A percentile compares a stretch with the other conserved stretches of the same genome.
phyloP scores from a whole-genome alignment of 2,329 filamentous ascomycete species.

The Hypomyces perniciosus region DNA sequence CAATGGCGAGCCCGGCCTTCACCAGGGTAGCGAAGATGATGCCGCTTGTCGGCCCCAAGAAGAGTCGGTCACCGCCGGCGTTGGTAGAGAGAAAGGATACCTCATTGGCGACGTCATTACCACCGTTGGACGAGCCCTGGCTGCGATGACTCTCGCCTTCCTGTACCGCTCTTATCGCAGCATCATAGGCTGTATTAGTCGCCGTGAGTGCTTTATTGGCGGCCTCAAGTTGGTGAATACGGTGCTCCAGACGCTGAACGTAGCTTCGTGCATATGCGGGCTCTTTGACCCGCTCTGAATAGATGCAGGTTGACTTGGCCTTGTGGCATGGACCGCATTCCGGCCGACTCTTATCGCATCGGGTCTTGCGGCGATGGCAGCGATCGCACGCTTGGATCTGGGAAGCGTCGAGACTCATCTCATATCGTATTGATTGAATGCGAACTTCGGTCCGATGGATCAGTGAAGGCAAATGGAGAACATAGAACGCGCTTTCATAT shows the following conservation, averaged over 20 bases:
- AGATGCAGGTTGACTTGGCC: slow-evolving; percentile 28
- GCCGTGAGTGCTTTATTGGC: slow-evolving; percentile 22
- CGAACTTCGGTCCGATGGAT: too few species aligned
- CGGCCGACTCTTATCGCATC: slow-evolving; percentile 34
- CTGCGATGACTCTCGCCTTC: neutral
- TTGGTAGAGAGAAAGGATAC: slow-evolving; percentile 37
- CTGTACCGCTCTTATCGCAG: slow-evolving; percentile 9
- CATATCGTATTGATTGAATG: neutral
- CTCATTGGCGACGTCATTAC: slow-evolving; percentile 30
- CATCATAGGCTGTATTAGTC: slow-evolving; percentile 12
- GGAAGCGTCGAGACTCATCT: slow-evolving; percentile 3
- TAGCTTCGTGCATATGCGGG: slow-evolving; percentile 24
- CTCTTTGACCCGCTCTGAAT: slow-evolving; percentile 25
- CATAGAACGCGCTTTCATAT: too few species aligned
- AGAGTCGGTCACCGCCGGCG: slow-evolving; percentile 37
- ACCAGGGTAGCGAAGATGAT: slow-evolving; percentile 35
- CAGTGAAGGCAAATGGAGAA: too few species aligned
- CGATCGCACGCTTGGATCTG: slow-evolving; percentile 29
- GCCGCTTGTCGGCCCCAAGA: slow-evolving; percentile 35
- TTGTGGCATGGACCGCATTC: slow-evolving; percentile 32
- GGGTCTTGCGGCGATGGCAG: slow-evolving; percentile 36
- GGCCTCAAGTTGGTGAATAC: slow-evolving; percentile 26
- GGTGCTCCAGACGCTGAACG: slow-evolving; percentile 30
- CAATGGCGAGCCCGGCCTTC: slow-evolving; percentile 15
- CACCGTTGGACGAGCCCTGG: slow-evolving; percentile 4